Base-by-base conservation (phyloP, 352 stramenopile genomes). In the Pythium angustatum region DNA sequence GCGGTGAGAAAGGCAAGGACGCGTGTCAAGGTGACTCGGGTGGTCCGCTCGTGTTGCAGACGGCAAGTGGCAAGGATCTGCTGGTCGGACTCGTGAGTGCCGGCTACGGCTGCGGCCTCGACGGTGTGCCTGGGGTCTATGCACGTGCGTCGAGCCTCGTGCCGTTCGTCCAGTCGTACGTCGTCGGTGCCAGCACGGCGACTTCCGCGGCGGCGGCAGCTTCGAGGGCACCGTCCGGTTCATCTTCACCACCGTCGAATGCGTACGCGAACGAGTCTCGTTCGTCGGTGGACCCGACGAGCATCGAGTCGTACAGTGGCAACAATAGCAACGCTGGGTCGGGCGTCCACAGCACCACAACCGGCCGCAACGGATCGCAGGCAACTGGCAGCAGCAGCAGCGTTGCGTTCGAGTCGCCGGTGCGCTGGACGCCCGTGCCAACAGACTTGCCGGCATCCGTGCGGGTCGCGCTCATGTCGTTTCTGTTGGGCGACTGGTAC, bases 11-110 rank as follows among this genome's bases (percentile, higher is more conserved):
- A 15, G 62, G 53, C 36, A 57, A 62, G 15, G 72, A 79, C 47
- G 69, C 72, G 40, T 79, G 72, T 51, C 69, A 65, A 36, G 72
- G 72, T 19, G 72, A 79, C 62, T 79, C 72, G 33, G 72, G 72
- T 10, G 66, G 72, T 0, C 72, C 72, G 7, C 57, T 79, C 9
- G 69, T 79, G 24, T 5, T 77, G n/a, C 63, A 33, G 7, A 38
- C 6, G 5, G 31, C 57, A 27, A 31, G 30, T 9, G 26, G 27
- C 19, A 38, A 61, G 3, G 66, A 77, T 15, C 31, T 43, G 8
- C 57, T 79, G 4, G 69, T 58, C 7, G 72, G 72, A 8, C 54
- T 79, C n/a, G 72, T 79, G 24, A 79, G 72, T 40, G 64, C 69
- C 0, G 75, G 75, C 5, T 75, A 76, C 36, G 72, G 66, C 47